phyloP scores from a whole-genome alignment of 106 monocot species.

The Amphibolis antarctica region DNA sequence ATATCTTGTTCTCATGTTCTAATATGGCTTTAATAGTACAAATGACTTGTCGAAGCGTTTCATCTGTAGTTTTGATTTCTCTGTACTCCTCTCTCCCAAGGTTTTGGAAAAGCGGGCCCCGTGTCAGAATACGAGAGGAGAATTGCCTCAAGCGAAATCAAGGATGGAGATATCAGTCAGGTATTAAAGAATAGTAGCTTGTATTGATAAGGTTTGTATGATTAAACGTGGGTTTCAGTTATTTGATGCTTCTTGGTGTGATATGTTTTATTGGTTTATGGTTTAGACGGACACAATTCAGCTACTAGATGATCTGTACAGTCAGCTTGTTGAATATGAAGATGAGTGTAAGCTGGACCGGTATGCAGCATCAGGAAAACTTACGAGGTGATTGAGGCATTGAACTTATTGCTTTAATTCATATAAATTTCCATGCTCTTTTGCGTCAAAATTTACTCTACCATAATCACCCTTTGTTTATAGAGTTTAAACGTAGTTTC shows the following conservation, averaged over 20 bases:
- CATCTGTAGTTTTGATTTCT: neutral
- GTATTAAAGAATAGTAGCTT: slow-evolving; percentile 10
- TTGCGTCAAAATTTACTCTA: neutral
- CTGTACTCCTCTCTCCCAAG: slow-evolving; percentile 2
- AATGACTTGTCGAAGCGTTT: no score
- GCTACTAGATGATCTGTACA: slow-evolving; percentile 56
- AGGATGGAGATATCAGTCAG: slow-evolving; percentile 82
- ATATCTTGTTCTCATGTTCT: no score
- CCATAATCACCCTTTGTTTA: neutral
- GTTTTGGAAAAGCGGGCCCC: slow-evolving; percentile 49
- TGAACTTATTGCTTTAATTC: neutral
- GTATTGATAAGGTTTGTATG: neutral
- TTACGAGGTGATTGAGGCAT: slow-evolving; percentile 57
- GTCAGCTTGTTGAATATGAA: slow-evolving; percentile 62
- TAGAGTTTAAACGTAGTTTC: neutral
- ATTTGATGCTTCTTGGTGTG: neutral
- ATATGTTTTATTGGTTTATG: neutral
- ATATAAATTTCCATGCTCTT: neutral
- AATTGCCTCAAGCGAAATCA: slow-evolving; percentile 64
- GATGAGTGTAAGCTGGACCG: slow-evolving; percentile 66
- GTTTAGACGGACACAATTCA: slow-evolving; percentile 52
- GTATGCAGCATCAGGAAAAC: slow-evolving; percentile 57
- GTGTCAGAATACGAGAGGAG: slow-evolving; percentile 73
- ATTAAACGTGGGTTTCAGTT: neutral
- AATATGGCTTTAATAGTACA: no score